Evolutionary conservation across 495 filamentous ascomycete genomes (phyloP).

Genomic region (Aeminium ludgeri): DNA sequence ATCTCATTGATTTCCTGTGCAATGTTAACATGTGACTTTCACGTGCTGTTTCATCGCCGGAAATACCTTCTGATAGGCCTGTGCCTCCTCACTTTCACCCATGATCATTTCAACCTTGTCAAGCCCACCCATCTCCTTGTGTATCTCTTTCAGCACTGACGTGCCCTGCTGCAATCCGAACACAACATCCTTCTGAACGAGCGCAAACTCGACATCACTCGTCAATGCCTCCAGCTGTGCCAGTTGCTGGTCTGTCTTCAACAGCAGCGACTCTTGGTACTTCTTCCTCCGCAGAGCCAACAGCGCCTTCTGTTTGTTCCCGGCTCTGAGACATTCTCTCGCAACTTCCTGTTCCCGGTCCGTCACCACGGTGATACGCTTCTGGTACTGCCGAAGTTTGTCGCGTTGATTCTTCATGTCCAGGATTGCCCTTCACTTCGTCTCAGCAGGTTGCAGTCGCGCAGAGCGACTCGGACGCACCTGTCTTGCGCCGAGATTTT

Average conservation of each 20-base stretch:
- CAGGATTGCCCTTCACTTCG: slow-evolving; percentile 57
- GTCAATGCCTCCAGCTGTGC: slow-evolving; percentile 73
- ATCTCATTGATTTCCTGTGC: slow-evolving; percentile 73
- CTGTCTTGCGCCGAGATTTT: slow-evolving; percentile 61
- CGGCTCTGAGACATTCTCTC: slow-evolving; percentile 53
- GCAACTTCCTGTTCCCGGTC: slow-evolving; percentile 68
- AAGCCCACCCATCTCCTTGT: slow-evolving; percentile 89
- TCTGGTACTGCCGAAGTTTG: slow-evolving; percentile 86
- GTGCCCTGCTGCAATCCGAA: slow-evolving; percentile 90
- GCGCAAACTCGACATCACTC: slow-evolving; percentile 73
- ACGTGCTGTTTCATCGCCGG: background rate
- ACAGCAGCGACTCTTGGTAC: slow-evolving; percentile 82
- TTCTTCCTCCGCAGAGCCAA: slow-evolving; percentile 89
- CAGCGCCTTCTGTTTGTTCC: slow-evolving; percentile 64
- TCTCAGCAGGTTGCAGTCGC: background rate
- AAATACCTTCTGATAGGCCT: slow-evolving; percentile 65
- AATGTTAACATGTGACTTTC: slow-evolving; percentile 3
- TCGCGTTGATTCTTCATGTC: slow-evolving; percentile 96
- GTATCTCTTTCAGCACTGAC: slow-evolving; percentile 69
- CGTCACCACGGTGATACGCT: slow-evolving; percentile 69
- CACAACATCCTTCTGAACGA: slow-evolving; percentile 88
- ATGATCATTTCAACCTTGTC: slow-evolving; percentile 85
- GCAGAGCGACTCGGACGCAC: slow-evolving; percentile 23
- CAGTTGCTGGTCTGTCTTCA: slow-evolving; percentile 81
- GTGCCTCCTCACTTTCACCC: slow-evolving; percentile 76